phyloP scores from a whole-genome alignment of 352 stramenopile genomes.

The Globisporangium paroecandrum region DNA sequence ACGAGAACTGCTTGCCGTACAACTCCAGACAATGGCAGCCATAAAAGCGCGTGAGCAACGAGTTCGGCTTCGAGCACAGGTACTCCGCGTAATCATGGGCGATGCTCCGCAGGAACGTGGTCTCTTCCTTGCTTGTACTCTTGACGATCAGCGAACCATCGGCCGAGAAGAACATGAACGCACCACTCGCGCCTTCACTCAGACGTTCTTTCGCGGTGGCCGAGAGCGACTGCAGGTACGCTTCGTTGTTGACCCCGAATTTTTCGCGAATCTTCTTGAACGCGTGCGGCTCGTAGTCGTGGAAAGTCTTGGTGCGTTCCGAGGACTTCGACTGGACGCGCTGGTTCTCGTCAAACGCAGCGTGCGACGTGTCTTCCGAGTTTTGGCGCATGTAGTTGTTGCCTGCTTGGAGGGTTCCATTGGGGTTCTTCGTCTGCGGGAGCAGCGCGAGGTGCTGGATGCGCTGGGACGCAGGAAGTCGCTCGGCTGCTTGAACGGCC shows the following conservation, averaged over 20 bases:
- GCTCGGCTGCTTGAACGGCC: constrained; percentile 76
- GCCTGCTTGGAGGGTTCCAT: constrained; percentile 22
- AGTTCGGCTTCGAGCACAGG: constrained; percentile 80
- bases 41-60: constrained; percentile 87
- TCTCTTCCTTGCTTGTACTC: constrained; percentile 87
- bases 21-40: constrained; percentile 88
- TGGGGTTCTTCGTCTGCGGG: constrained; percentile 57
- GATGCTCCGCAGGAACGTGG: constrained; percentile 82
- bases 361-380: constrained; percentile 34
- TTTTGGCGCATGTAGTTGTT: constrained; percentile 53
- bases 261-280: constrained; percentile 88
- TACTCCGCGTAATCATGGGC: constrained; percentile 86
- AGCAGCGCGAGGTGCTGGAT: constrained; percentile 83
- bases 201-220: constrained; percentile 86
- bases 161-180: constrained; percentile 91
- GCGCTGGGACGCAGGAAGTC: constrained; percentile 64
- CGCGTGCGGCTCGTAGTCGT: constrained; percentile 84
- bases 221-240: constrained; percentile 79
- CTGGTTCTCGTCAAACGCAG: constrained; percentile 70
- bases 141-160: constrained; percentile 90
- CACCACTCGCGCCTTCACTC: constrained; percentile 83
- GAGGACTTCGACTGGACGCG: constrained; percentile 66
- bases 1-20: constrained; percentile 90
- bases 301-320: constrained; percentile 81
- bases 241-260: constrained; percentile 82